A percentile compares a stretch with the other conserved stretches of the same genome.
Conservation (phyloP, 129 eudicot genomes). For the Escallonia herrerae region DNA sequence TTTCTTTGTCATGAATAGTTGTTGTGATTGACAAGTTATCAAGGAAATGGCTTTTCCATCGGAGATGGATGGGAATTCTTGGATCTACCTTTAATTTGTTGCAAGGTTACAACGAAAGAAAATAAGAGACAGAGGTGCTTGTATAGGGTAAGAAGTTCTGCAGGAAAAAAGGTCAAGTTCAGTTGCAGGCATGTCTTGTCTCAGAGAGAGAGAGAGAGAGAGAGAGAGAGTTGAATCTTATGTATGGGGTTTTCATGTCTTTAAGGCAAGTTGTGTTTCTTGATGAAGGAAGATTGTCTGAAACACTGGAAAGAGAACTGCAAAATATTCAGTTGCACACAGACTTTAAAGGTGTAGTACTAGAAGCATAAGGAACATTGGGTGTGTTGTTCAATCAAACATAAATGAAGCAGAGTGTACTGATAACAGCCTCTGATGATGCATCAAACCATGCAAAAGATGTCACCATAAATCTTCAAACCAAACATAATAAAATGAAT, state of each 20-base stretch:
- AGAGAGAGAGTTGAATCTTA: conserved; percentile 4
- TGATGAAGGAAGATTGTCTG: background rate
- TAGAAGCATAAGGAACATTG: conserved; percentile 64
- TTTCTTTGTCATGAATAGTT: too few relatives aligned
- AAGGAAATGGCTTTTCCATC: too few relatives aligned
- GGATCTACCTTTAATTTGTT: too few relatives aligned
- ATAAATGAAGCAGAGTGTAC: conserved; percentile 28
- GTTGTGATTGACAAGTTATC: too few relatives aligned
- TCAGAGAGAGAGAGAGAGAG: conserved; percentile 1
- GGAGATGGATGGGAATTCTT: too few relatives aligned
- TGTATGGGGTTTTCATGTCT: conserved; percentile 24
- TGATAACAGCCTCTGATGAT: conserved; percentile 19
- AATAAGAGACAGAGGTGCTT: too few relatives aligned
- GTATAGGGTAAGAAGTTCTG: too few relatives aligned
- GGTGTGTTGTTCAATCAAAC: conserved; percentile 62
- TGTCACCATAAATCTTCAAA: conserved; percentile 9
- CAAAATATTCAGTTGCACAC: conserved; percentile 30
- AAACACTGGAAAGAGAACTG: conserved; percentile 6
- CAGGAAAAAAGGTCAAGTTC: too few relatives aligned
- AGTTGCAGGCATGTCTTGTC: too few relatives aligned
- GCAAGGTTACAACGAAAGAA: too few relatives aligned
- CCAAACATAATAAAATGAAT: background rate
- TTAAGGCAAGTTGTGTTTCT: background rate
- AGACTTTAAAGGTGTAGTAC: conserved; percentile 37
- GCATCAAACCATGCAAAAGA: conserved; percentile 34